Percentiles rank a stretch among this genome's conserved stretches.
Evolutionary conservation across 352 stramenopile genomes (phyloP).

Genomic region (Pythium sukuiense): DNA sequence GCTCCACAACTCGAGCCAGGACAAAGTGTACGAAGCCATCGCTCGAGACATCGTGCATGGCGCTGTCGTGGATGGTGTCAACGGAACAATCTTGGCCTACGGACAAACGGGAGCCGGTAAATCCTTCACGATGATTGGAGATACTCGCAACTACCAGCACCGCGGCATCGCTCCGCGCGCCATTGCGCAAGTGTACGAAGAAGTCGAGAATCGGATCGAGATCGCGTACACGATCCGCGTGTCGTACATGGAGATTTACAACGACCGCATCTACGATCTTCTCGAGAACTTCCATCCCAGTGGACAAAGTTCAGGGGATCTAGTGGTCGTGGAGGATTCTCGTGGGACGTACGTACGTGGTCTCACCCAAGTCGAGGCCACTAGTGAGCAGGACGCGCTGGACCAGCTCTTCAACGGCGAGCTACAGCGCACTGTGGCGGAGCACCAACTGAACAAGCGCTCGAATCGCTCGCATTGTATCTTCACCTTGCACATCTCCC

Average conservation of each 20-base stretch:
- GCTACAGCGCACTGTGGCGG: conserved; percentile 91
- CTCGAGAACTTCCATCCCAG: conserved; percentile 41
- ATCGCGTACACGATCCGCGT: conserved; percentile 84
- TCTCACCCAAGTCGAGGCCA: conserved; percentile 80
- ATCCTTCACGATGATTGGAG: conserved; percentile 92
- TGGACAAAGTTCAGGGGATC: conserved; percentile 39
- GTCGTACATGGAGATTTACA: conserved; percentile 97
- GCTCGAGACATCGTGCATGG: conserved; percentile 88
- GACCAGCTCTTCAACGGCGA: conserved; percentile 92
- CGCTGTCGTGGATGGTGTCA: conserved; percentile 85
- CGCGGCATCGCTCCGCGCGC: conserved; percentile 86
- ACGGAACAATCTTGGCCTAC: conserved; percentile 88
- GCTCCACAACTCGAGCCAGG: conserved; percentile 90
- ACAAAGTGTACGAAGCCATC: conserved; percentile 90
- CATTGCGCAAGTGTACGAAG: conserved; percentile 88
- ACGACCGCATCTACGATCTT: conserved; percentile 94
- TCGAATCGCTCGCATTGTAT: conserved; percentile 94
- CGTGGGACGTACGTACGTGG: conserved; percentile 85
- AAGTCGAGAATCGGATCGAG: conserved; percentile 89
- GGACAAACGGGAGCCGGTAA: conserved; percentile 89
- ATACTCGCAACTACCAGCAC: conserved; percentile 91
- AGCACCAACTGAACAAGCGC: conserved; percentile 93
- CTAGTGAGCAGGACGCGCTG: conserved; percentile 85
- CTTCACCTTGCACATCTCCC: conserved; percentile 91
- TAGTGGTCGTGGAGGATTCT: conserved; percentile 85